phyloP scores from a whole-genome alignment of 2,329 filamentous ascomycete species.

The Verticillium nonalfalfae region DNA sequence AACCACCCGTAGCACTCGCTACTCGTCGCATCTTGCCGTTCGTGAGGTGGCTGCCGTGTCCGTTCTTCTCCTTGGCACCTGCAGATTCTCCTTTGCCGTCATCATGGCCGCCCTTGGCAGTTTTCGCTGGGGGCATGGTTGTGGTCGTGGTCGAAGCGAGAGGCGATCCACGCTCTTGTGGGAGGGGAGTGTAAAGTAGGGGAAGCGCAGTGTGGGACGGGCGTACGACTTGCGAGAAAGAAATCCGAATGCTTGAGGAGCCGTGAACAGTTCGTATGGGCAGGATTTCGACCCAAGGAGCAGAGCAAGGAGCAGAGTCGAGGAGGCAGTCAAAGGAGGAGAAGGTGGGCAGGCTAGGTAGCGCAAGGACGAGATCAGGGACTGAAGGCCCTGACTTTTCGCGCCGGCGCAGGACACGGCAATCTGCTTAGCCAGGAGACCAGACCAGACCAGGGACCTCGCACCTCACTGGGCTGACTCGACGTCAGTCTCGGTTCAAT shows the following conservation, averaged over 20 bases:
- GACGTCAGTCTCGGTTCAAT: background rate
- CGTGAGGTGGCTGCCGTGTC: constrained; percentile 26
- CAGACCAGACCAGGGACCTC: background rate
- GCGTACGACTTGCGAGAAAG: background rate
- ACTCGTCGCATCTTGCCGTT: constrained; percentile 51
- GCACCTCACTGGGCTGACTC: background rate
- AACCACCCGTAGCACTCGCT: constrained; percentile 40
- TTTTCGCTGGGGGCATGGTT: constrained; percentile 39
- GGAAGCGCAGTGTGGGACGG: background rate
- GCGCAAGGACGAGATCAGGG: background rate
- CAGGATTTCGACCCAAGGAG: background rate
- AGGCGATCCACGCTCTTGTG: background rate
- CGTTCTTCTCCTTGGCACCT: constrained; percentile 37
- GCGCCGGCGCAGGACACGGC: background rate
- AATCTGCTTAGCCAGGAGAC: background rate
- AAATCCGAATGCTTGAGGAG: background rate
- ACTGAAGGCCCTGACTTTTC: background rate
- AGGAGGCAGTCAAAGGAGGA: background rate
- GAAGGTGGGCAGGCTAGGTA: background rate
- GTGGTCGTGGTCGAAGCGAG: background rate
- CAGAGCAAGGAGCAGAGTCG: background rate
- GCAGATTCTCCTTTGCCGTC: constrained; percentile 36
- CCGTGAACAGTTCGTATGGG: background rate
- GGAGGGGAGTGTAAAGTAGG: background rate
- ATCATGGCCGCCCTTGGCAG: constrained; percentile 33